A percentile compares a stretch with the other conserved stretches of the same genome.
These are phyloP conservation scores for Chimonanthus salicifolius DNA, from an alignment of 164 flowering plant genomes.

Conservation along the genomic window DNA sequence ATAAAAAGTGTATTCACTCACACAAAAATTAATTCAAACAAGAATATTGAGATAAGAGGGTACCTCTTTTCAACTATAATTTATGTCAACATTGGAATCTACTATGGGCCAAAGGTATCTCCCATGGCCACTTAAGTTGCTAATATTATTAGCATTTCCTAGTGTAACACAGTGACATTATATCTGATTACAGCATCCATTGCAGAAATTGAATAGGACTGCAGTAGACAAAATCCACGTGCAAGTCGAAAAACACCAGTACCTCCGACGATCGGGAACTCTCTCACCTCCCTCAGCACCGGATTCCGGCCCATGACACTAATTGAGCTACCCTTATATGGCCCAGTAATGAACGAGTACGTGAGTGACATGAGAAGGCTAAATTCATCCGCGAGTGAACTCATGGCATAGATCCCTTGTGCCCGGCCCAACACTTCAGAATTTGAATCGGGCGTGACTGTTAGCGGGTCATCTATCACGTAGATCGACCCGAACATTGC, in stretches of 20 bases:
- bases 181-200: slow-evolving; percentile 29
- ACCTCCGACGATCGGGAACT: slow-evolving; percentile 43
- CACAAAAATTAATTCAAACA: no score
- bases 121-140: no score
- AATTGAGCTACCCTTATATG: slow-evolving; percentile 30
- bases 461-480: slow-evolving; percentile 31
- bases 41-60: no score
- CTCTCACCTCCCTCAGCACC: slow-evolving; percentile 24
- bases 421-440: slow-evolving; percentile 31
- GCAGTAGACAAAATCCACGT: slow-evolving; percentile 28
- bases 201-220: slow-evolving; percentile 9
- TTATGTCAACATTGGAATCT: no score
- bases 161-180: slow-evolving; percentile 29
- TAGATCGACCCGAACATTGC: slow-evolving; percentile 22
- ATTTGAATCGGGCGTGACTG: slow-evolving; percentile 15
- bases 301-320: slow-evolving; percentile 36
- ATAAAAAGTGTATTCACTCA: no score
- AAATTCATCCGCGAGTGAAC: slow-evolving; percentile 22
- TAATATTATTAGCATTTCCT: neutral
- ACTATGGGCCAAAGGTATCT: no score
- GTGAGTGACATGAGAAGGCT: slow-evolving; percentile 29
- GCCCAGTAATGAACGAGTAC: slow-evolving; percentile 21
- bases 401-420: slow-evolving; percentile 29
- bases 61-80: no score
- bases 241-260: slow-evolving; percentile 35